Conservation (phyloP, 2,329 filamentous ascomycete genomes). For the Arachnomyces sp. region DNA sequence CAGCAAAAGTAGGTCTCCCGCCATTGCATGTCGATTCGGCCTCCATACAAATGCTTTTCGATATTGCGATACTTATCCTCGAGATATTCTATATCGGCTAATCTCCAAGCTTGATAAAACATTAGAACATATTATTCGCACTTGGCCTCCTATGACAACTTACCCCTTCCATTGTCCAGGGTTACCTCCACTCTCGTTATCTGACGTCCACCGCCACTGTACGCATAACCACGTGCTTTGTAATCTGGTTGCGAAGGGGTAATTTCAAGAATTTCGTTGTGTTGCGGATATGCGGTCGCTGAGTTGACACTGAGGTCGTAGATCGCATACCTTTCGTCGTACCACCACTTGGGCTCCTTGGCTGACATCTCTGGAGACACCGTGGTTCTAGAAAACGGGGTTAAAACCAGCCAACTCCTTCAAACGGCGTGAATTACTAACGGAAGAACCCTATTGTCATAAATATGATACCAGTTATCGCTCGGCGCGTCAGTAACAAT, state of each 20-base stretch:
- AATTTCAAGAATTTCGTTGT: constrained; percentile 60
- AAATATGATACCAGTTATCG: constrained; percentile 92
- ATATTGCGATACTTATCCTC: constrained; percentile 74
- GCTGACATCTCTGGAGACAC: constrained; percentile 73
- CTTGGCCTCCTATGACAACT: background rate
- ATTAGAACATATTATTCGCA: background rate
- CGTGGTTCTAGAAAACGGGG: constrained; percentile 51
- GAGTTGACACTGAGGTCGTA: constrained; percentile 88
- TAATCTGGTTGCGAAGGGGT: constrained; percentile 48
- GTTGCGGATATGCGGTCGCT: constrained; percentile 69
- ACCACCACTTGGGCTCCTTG: constrained; percentile 69
- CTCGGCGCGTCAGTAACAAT: constrained; percentile 72
- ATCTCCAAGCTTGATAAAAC: constrained; percentile 51
- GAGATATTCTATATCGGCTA: constrained; percentile 71
- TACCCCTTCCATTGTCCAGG: constrained; percentile 67
- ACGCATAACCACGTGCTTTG: constrained; percentile 72
- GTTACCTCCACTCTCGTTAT: constrained; percentile 78
- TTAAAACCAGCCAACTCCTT: constrained; percentile 6
- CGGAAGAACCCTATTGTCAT: constrained; percentile 84
- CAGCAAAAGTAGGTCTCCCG: constrained; percentile 79
- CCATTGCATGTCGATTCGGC: constrained; percentile 71
- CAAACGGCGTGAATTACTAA: constrained; percentile 22
- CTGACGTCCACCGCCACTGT: constrained; percentile 76
- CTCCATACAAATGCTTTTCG: constrained; percentile 61
- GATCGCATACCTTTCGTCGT: constrained; percentile 83